Evolutionary conservation across 1,139 yeast genomes (phyloP).

Genomic region (Meyerozyma guilliermondii): DNA sequence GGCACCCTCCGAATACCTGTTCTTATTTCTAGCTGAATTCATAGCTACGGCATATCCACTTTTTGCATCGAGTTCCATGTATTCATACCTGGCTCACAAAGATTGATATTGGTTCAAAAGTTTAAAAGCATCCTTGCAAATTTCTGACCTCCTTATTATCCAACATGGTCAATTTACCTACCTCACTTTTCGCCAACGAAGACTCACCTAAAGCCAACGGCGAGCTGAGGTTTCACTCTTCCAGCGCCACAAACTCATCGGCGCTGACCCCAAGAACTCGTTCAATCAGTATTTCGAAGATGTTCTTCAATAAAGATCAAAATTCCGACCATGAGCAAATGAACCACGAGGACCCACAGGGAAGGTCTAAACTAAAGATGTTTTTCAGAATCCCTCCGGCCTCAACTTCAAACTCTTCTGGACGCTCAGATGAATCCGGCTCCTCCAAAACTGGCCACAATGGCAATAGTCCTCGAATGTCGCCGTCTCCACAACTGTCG

Average conservation of each 20-base stretch:
- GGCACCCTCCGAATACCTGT: background rate
- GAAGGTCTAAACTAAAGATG: conserved; percentile 11
- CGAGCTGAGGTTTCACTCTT: background rate
- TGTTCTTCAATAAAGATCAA: conserved; percentile 14
- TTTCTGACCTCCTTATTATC: background rate
- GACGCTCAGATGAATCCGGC: conserved; percentile 5
- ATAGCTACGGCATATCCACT: background rate
- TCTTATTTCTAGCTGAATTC: background rate
- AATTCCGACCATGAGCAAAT: conserved; percentile 3
- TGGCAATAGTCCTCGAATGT: background rate
- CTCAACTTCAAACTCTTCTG: background rate
- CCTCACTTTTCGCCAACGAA: background rate
- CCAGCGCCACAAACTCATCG: background rate
- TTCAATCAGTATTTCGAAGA: conserved; percentile 15
- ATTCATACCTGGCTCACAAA: background rate
- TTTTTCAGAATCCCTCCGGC: conserved; percentile 10
- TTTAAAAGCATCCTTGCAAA: too few relatives aligned
- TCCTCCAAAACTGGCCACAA: background rate
- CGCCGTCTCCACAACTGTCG: background rate
- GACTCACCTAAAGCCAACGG: background rate
- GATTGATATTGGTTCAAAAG: background rate
- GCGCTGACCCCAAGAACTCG: conserved; percentile 9
- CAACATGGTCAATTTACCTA: background rate
- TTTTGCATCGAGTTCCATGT: background rate
- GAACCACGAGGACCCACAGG: conserved; percentile 9